phyloP scores from a whole-genome alignment of 1,284 basidiomycete genomes.

The Trichosporon sp. region DNA sequence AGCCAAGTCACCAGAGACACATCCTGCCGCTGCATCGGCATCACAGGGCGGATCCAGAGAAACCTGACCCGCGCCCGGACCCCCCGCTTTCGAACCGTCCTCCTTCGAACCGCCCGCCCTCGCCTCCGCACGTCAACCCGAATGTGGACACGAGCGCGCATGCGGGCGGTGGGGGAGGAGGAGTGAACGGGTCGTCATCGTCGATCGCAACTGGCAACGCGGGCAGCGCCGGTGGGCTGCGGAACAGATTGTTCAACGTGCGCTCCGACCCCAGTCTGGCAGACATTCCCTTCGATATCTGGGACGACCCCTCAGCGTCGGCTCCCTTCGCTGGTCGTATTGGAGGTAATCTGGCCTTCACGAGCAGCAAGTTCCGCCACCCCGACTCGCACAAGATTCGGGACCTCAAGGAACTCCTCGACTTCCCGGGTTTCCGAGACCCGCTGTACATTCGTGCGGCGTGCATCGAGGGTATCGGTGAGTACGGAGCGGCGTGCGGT shows the following conservation, averaged over 20 bases:
- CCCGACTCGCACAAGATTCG: conserved; percentile 20
- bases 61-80: not conserved
- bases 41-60: not conserved
- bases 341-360: conserved; percentile 21
- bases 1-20: not conserved
- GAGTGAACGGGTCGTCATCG: not conserved
- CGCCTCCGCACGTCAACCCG: not conserved
- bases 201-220: not conserved
- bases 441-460: conserved; percentile 20
- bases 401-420: not conserved
- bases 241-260: not conserved
- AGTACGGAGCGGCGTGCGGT: not conserved
- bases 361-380: not conserved
- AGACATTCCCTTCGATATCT: not conserved
- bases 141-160: conserved; percentile 3
- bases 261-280: not conserved
- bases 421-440: conserved; percentile 13
- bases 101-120: not conserved
- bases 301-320: not conserved
- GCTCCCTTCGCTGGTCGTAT: conserved; percentile 22
- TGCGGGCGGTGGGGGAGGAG: not conserved
- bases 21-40: not conserved
- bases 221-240: not conserved
- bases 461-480: conserved; percentile 14
- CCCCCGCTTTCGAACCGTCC: not conserved